Base-by-base conservation (phyloP, 306 rosid species). In the Alnus rubra region DNA sequence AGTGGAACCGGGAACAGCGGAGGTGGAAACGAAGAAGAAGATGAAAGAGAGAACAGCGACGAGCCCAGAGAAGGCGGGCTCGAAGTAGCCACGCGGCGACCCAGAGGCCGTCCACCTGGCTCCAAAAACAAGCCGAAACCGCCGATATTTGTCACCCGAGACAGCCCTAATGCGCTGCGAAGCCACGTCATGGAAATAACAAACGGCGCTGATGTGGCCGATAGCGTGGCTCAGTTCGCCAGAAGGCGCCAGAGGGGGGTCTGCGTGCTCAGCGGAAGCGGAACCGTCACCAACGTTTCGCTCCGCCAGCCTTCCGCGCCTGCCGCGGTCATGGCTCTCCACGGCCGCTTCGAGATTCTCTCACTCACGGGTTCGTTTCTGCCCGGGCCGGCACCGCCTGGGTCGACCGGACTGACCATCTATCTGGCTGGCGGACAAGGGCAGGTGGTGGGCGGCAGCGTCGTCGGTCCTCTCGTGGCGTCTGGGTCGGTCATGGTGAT, bases 101-200 rank as follows among this genome's bases (percentile, higher is more conserved):
- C 93, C 0, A 78, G 97, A 12, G 98, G 98, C 0, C 90, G 97
- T 0, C 98, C 98, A 0, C 82, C 93, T 0, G 98, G 98, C 0
- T 93, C 98, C 0, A 93, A 87, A 54, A 93, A 93, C 87, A 93
- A 89, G 82, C 97, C 98, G 0, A 91, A 86, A 18, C 93, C 97
- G 0, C 94, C 97, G 0, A 88, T 93, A 67, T 87, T 89, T 49
- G 93, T 93, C 13, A 93, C 98, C 1, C 76, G 97, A 16, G 98
- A 93, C 75, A 89, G 95, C 89, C 98, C 98, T 71, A 93, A 93
- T 82, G 91, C 93, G 16, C 93, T 93, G 1, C 80, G 89, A 4
- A 91, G 97, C 81, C 98, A 93, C 71, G 95, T 93, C 55, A 88
- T 93, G 92, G 98, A 93, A 91, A 81, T 93, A n/a, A 79, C 97